Percentiles rank a stretch among this genome's conserved stretches.
Evolutionary conservation across 208 protist genomes (phyloP).

Genomic region (Wallacemonas sp.): DNA sequence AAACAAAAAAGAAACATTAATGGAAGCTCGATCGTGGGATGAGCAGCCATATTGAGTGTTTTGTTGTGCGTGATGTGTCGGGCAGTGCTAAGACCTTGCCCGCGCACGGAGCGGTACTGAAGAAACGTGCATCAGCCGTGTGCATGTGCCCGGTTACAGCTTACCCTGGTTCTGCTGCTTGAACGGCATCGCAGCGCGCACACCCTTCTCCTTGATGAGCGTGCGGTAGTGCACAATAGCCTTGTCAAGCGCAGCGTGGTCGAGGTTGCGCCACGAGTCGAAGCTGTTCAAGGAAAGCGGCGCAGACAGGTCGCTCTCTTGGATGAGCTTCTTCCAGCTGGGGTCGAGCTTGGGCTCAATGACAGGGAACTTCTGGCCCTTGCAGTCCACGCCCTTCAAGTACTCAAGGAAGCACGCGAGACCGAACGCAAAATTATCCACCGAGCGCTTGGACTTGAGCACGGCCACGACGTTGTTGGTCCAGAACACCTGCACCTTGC

Average conservation of each 20-base stretch:
- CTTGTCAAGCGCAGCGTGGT: slow-evolving; percentile 31
- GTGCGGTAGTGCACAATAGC: slow-evolving; percentile 31
- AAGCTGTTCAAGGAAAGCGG: slow-evolving; percentile 35
- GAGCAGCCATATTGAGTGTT: too few species aligned
- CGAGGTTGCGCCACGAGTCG: slow-evolving; percentile 30
- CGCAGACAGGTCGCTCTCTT: slow-evolving; percentile 15
- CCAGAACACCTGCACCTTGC: slow-evolving; percentile 48
- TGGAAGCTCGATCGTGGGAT: too few species aligned
- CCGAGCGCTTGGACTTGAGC: not conserved
- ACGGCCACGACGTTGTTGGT: slow-evolving; percentile 28
- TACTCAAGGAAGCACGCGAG: slow-evolving; percentile 33
- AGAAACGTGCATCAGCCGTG: not conserved
- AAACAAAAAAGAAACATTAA: too few species aligned
- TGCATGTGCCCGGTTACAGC: not conserved
- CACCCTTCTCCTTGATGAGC: slow-evolving; percentile 32
- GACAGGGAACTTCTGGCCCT: slow-evolving; percentile 25
- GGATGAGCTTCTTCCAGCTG: slow-evolving; percentile 24
- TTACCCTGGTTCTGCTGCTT: slow-evolving; percentile 11
- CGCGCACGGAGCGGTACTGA: too few species aligned
- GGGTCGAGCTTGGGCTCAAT: slow-evolving; percentile 30
- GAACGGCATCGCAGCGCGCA: slow-evolving; percentile 29
- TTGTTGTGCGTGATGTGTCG: too few species aligned
- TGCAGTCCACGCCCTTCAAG: slow-evolving; percentile 32
- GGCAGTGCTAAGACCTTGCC: too few species aligned
- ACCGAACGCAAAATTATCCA: slow-evolving; percentile 35